Conservation (phyloP, 2,329 filamentous ascomycete genomes). For the Chalaropsis thielavioides region DNA sequence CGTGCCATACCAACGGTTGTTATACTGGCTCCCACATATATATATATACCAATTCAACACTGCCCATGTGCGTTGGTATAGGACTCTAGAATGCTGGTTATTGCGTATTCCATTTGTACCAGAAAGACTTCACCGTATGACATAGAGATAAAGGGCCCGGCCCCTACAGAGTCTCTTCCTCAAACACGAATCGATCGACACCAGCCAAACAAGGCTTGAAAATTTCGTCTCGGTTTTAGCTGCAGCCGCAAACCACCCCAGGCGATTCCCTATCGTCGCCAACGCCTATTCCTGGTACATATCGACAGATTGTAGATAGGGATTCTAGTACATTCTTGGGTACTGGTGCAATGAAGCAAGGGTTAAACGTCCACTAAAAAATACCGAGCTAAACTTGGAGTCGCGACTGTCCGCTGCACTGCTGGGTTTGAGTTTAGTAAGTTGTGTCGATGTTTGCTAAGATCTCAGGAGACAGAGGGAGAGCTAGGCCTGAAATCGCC, state of each 20-base stretch:
- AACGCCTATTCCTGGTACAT: neutral
- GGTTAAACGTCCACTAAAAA: neutral
- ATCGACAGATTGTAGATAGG: neutral
- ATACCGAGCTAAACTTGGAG: neutral
- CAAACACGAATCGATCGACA: neutral
- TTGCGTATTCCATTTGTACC: neutral
- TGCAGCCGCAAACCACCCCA: neutral
- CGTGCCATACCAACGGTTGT: too few relatives aligned
- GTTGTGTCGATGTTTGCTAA: too few relatives aligned
- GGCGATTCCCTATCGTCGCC: neutral
- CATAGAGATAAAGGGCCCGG: neutral
- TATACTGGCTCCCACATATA: too few relatives aligned
- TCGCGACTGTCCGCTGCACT: neutral
- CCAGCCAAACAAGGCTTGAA: neutral
- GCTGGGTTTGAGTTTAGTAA: too few relatives aligned
- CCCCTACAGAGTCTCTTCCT: too few relatives aligned
- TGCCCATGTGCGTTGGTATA: neutral
- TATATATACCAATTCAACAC: neutral
- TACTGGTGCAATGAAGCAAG: neutral
- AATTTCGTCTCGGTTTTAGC: neutral
- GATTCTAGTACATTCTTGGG: neutral
- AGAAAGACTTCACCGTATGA: neutral
- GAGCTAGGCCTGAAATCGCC: neutral
- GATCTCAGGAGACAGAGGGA: neutral
- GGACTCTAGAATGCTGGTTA: neutral